Evolutionary conservation across 2,329 filamentous ascomycete genomes (phyloP), one percentile per base, ranked within the genome.

Genomic region (Claviceps arundinis): DNA sequence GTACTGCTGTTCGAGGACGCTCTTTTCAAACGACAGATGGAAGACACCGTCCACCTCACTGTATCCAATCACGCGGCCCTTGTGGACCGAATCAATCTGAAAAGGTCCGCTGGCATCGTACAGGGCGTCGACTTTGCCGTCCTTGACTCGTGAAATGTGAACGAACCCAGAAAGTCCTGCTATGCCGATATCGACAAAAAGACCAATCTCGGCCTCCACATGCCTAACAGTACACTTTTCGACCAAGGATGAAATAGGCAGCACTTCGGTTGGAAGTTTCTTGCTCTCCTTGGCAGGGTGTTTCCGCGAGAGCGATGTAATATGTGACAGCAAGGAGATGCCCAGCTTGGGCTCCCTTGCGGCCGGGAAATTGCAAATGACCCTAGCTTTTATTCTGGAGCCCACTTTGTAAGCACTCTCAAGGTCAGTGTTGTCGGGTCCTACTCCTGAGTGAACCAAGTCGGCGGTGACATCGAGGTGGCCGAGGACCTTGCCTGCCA

Each of bases 381-480:
- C 78, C 62, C 94, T 82, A 2, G 83, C 90, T 68, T 88, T 91
- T 59, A 91, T 73, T 64, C 91, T 95, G 50, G 84, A 82, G 43
- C 89, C 89, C 54, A 87, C 75, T 65, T 93, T 90, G 73, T 87
- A 91, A 63, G 85, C 85, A 47, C 84, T 80, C 47, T 82, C 81
- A 43, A 95, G 70, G 57, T 93, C 82, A 46, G 80, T 75, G 26
- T 81, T 81, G 52, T 80, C 77, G 43, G 82, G 78, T 3, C 83
- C 86, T 49, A 80, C 79, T 38, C 89, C 89, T 14, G 89, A 95
- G 67, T 98, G 93, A 44, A 96, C 80, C 38, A 91, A 66, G 66
- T 98, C 93, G 17, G 91, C 89, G 1, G 89, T 96, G 11, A 88
- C 87, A 68, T 96, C 88, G 24, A 98, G 71, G 64, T 90, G 81